phyloP scores from a whole-genome alignment of 306 rosid species.

The Ormosia semicastrata region DNA sequence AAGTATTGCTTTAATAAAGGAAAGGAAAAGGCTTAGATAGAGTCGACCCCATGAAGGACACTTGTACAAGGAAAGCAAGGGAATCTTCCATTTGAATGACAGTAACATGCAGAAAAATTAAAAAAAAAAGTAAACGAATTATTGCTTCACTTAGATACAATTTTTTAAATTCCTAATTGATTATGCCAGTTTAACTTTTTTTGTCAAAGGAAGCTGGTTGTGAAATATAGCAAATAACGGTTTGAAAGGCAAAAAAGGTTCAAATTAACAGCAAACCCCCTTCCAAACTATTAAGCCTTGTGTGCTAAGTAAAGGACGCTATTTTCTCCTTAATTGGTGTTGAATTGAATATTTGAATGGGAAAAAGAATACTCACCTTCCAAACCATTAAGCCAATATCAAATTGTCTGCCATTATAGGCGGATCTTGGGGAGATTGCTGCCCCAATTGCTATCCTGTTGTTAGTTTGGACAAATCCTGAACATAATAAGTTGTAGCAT shows the following conservation, averaged over 20 bases:
- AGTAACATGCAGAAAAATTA: constrained; percentile 26
- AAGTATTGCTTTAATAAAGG: constrained; percentile 39
- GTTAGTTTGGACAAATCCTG: constrained; percentile 96
- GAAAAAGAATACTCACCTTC: constrained; percentile 60
- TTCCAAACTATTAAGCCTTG: constrained; percentile 9
- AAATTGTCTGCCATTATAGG: constrained; percentile 76
- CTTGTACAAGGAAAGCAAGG: constrained; percentile 38
- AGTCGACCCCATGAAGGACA: constrained; percentile 42
- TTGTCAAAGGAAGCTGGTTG: constrained; percentile 18
- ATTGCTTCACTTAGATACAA: constrained; percentile 28
- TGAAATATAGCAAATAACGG: constrained; percentile 21
- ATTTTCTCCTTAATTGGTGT: constrained; percentile 22
- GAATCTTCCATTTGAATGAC: constrained; percentile 44
- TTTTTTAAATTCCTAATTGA: constrained; percentile 15
- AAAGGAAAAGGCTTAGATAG: constrained; percentile 17
- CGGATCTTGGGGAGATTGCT: constrained; percentile 93
- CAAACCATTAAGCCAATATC: constrained; percentile 96
- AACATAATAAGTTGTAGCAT: constrained; percentile 94
- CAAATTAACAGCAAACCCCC: constrained; percentile 1
- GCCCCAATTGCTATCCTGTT: constrained; percentile 96
- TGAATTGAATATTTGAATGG: background rate
- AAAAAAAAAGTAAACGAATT: constrained; percentile 33
- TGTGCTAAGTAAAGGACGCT: background rate
- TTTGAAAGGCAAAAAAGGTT: constrained; percentile 21
- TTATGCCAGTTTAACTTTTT: constrained; percentile 11